Evolutionary conservation across 2,329 filamentous ascomycete species (phyloP), one percentile per base, ranked within the genome.

Genomic region (Colletotrichum echinochloae): DNA sequence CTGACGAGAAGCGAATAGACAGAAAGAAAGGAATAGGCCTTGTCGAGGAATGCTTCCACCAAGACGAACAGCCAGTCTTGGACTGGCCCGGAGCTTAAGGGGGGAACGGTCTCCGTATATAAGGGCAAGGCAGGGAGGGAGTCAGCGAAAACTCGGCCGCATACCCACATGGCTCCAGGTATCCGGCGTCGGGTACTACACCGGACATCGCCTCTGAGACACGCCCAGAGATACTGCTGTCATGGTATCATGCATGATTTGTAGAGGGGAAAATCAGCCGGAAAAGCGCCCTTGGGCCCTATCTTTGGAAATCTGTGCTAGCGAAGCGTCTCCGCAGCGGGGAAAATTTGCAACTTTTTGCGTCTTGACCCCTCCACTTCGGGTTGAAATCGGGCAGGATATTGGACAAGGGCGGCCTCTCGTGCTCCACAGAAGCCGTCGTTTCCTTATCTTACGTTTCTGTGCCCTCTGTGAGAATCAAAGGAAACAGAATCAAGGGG

Each of bases 371-470:
- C 51, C 64, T 68, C 68, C 68, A 71, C 64, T 59, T 71, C 59
- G 51, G 68, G 64, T 68, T 41, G 57, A 41, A 63, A 71, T 71
- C 68, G 63, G 68, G 68, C 64, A 63, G 33, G 64, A 71, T 59
- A 63, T 57, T 71, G 57, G 68, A 71, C 64, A 59, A 67, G 67
- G 68, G 57, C 57, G n/a, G 16, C 37, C 20, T 37, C 23, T 16
- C 9, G 28, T 28, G 59, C 52, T 46, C 68, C 68, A 71, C 52
- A 20, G 28, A 46, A 23, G 37, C 64, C 59, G 52, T 52, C 20
- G 26, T 57, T 48, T 18, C 44, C 59, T 67, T 70, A 67, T 67
- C 64, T 68, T 54, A 48, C 30, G 26, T 46, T 16, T 63, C 33
- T 23, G n/a, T 61, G 41, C 49, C 41, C 49, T 30, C 12, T 16